These are phyloP conservation scores for Chlorella vulgaris DNA, from an alignment of 139 green algal species.

Conservation along the genomic window DNA sequence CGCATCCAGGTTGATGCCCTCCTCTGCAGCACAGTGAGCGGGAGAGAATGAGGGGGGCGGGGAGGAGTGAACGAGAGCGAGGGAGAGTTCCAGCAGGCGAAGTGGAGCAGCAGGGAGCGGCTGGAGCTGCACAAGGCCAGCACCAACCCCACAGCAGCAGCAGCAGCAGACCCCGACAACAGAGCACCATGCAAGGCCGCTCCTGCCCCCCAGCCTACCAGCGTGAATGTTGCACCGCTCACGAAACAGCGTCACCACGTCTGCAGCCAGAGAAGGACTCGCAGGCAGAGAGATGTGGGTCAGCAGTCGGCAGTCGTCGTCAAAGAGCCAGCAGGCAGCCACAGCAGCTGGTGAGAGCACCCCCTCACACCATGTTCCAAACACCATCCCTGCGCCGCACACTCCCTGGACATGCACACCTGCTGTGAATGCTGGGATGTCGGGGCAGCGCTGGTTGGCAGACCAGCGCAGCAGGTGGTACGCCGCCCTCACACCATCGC, in stretches of 20 bases:
- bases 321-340: background rate
- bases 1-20: conserved; percentile 83
- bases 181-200: background rate
- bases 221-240: conserved; percentile 59
- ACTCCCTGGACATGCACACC: too few relatives aligned
- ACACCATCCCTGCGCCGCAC: too few relatives aligned
- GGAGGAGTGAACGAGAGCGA: background rate
- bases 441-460: conserved; percentile 59
- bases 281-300: too few relatives aligned
- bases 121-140: background rate
- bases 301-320: too few relatives aligned
- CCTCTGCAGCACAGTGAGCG: background rate
- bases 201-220: background rate
- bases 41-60: background rate
- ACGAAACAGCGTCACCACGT: conserved; percentile 70
- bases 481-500: conserved; percentile 67
- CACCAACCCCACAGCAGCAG: too few relatives aligned
- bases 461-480: conserved; percentile 77
- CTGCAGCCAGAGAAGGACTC: too few relatives aligned
- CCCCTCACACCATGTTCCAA: too few relatives aligned
- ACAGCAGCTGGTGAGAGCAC: background rate
- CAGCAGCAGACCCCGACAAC: too few relatives aligned
- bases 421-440: conserved; percentile 61
- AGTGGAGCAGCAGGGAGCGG: background rate
- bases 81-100: background rate